phyloP scores from a whole-genome alignment of 192 early-diverging fungal species.

The Backusella circina region DNA sequence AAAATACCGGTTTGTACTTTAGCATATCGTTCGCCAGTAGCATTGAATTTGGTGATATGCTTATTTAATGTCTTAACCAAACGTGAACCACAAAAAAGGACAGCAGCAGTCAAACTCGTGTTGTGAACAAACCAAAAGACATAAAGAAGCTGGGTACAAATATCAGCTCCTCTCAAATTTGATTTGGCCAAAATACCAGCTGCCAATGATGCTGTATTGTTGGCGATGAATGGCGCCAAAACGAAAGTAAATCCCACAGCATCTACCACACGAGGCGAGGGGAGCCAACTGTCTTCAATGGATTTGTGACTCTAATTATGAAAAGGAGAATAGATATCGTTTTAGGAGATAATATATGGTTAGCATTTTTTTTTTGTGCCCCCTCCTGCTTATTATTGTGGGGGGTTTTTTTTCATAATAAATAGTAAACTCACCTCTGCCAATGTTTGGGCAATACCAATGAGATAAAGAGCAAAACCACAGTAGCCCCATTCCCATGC shows the following conservation, averaged over 20 bases:
- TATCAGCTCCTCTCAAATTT: slow-evolving; percentile 1
- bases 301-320: slow-evolving; percentile 23
- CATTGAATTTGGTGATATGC: slow-evolving; percentile 14
- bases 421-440: slow-evolving; percentile 17
- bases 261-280: slow-evolving; percentile 21
- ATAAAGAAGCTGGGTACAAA: slow-evolving; percentile 23
- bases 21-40: slow-evolving; percentile 13
- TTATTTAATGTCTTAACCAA: slow-evolving; percentile 7
- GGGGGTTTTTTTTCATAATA: background rate
- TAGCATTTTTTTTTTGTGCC: background rate
- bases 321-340: background rate
- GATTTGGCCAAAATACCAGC: slow-evolving; percentile 16
- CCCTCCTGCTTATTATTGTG: background rate
- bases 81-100: slow-evolving; percentile 18
- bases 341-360: background rate
- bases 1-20: slow-evolving; percentile 21
- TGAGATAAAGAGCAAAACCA: slow-evolving; percentile 18
- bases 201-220: slow-evolving; percentile 18
- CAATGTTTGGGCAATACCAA: slow-evolving; percentile 32
- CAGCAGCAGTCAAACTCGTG: slow-evolving; percentile 3
- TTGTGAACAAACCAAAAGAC: slow-evolving; percentile 27
- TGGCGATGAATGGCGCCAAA: slow-evolving; percentile 9
- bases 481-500: slow-evolving; percentile 22
- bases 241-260: slow-evolving; percentile 13
- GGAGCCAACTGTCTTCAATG: slow-evolving; percentile 19